Evolutionary conservation across 1,284 basidiomycete species (phyloP), one percentile per base, ranked within the genome.

Genomic region (Xanthoconium separans): DNA sequence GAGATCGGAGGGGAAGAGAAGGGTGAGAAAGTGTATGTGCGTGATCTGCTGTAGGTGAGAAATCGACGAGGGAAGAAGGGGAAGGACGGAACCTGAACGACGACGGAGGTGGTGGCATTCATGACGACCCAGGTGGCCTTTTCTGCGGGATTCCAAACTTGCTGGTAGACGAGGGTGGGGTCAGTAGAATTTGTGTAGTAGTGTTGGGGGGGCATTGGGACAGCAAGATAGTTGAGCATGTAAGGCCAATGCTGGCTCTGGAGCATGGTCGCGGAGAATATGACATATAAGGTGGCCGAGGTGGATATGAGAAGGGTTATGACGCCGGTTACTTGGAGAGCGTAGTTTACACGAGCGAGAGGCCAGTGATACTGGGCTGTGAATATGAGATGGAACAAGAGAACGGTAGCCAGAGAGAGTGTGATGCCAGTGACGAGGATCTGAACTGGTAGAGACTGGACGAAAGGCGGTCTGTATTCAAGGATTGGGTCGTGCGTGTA

Each of bases 291-390:
- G 2, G 88, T 90, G n/a, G 90, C 88, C 49, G 87, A 79, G 53
- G 89, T 79, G 20, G 86, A 87, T 30, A 89, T 79, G 45, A 97
- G 80, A 20, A 97, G 85, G 15, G 89, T 86, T 45, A 84, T 75
- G 24, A 94, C 91, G 27, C 91, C 91, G 2, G 85, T 83, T 13
- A 97, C 72, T 70, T 98, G 96, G 30, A 98, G 84, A 54, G 86
- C 77, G 70, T 91, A 99, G 77, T 99, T 99, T 65, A 91, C 81
- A 12, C 87, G 88, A 1, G 94, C 93, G 40, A 99, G 87, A 0
- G 94, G 93, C 79, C 91, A 93, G 73, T 99, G 96, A 65, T 98
- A 98, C 68, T 95, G 93, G 0, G 90, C 89, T 18, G 97, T 98
- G 74, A 99, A 98, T 56, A 95, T 71, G 57, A 99, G 85, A 63